These are phyloP conservation scores for Sarocladiaceae sp. DNA, from an alignment of 2,329 filamentous ascomycete species.

Conservation along the genomic window DNA sequence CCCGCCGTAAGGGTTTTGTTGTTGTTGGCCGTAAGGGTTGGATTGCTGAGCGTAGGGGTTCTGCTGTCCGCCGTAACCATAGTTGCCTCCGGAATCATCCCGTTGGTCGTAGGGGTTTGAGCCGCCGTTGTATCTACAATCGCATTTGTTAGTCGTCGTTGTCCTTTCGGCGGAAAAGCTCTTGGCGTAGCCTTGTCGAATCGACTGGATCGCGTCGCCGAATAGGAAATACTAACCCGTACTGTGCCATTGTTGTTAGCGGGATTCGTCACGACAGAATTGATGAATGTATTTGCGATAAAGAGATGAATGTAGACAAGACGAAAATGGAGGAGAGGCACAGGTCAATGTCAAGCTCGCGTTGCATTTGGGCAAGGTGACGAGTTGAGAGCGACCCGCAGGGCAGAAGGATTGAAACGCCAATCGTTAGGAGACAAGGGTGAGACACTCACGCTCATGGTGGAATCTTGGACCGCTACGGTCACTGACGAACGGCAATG, in stretches of 20 bases:
- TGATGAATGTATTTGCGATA: not conserved
- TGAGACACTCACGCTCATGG: constrained; percentile 47
- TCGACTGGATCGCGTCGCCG: not conserved
- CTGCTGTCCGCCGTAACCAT: constrained; percentile 29
- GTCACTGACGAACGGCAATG: not conserved
- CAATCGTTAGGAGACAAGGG: constrained; percentile 12
- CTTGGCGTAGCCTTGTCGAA: not conserved
- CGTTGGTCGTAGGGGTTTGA: constrained; percentile 58
- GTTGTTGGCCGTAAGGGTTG: constrained; percentile 17
- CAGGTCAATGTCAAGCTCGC: not conserved
- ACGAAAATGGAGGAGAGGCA: not conserved
- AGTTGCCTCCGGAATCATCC: constrained; percentile 31
- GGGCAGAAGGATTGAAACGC: constrained; percentile 11
- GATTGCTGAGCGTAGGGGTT: constrained; percentile 13
- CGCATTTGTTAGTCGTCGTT: constrained; percentile 25
- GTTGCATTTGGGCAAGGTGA: not conserved
- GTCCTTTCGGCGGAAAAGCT: not conserved
- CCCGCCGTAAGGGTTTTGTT: constrained; percentile 18
- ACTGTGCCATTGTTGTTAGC: constrained; percentile 12
- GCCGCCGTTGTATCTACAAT: constrained; percentile 47
- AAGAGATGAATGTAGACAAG: not conserved
- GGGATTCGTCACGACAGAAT: not conserved
- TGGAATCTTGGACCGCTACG: constrained; percentile 17
- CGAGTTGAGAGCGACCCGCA: constrained; percentile 2
- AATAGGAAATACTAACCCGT: constrained; percentile 12